A percentile compares a stretch with the other conserved stretches of the same genome.
Conservation (phyloP, 176 grass and related monocot species). For the Oryza punctata region DNA sequence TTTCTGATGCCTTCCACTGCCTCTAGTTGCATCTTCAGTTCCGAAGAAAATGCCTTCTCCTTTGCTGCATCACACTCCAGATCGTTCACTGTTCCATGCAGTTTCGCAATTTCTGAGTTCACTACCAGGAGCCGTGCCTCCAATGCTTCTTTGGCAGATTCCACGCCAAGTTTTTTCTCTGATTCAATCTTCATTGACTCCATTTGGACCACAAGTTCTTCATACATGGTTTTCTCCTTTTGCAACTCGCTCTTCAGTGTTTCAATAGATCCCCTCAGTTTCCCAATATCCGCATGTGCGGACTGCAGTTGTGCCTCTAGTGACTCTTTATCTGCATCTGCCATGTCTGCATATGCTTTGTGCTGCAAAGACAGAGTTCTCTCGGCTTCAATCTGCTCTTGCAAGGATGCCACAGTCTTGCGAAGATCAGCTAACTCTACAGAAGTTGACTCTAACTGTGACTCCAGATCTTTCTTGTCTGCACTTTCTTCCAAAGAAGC, state of each 20-base stretch:
- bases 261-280: conserved; percentile 48
- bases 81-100: conserved; percentile 14
- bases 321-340: conserved; percentile 48
- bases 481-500: conserved; percentile 51
- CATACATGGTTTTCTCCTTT: conserved; percentile 48
- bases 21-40: conserved; percentile 60
- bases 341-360: conserved; percentile 53
- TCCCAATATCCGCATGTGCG: conserved; percentile 49
- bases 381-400: conserved; percentile 58
- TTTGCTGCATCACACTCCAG: conserved; percentile 46
- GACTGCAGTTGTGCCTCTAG: conserved; percentile 59
- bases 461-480: conserved; percentile 57
- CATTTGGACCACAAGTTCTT: conserved; percentile 55
- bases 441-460: conserved; percentile 57
- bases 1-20: conserved; percentile 61
- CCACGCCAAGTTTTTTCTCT: conserved; percentile 30
- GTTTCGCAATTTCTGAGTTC: conserved; percentile 42
- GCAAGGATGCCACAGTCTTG: conserved; percentile 51
- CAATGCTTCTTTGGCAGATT: conserved; percentile 49
- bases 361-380: conserved; percentile 56
- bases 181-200: conserved; percentile 49
- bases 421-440: conserved; percentile 52
- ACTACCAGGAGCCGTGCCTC: conserved; percentile 43
- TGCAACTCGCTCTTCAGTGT: conserved; percentile 49
- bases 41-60: conserved; percentile 53